Evolutionary conservation across 306 rosid species (phyloP), one percentile per base, ranked within the genome.

Genomic region (Vicia sativa): DNA sequence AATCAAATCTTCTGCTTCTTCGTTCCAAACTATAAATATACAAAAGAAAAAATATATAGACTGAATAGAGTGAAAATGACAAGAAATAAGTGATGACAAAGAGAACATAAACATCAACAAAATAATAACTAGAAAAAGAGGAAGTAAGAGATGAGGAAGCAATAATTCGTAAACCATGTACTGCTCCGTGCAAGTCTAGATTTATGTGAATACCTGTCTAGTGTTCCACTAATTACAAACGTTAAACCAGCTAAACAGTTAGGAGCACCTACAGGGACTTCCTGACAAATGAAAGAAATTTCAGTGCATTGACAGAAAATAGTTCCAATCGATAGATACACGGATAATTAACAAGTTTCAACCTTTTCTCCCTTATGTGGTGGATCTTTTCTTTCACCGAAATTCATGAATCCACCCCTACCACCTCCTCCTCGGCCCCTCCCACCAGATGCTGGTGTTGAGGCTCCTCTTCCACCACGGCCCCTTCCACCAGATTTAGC

Each of bases 301-400:
- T 76, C 65, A 72, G 42, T 5, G 28, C 67, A 75, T 48, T 72
- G 53, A 48, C 57, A 64, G 63, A 11, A 29, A 66, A 56, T 9
- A 26, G 19, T 8, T 63, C 58, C 71, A 71, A 49, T 26, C 7
- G 7, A 64, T 21, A 31, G 63, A 76, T 72, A 67, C 53, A 70
- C 53, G 62, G 49, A 49, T 23, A 38, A 38, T 53, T 48, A 37
- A 75, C 21, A 67, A 65, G 18, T 62, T 35, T 44, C 78, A 74
- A 93, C 98, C 97, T 93, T 93, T 82, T 93, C 91, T 67, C 98
- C 98, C 76, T 88, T 90, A 81, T 90, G 89, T 29, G 97, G 98
- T 62, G 97, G 98, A 79, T 90, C 98, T 80, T 88, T 90, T 76
- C 97, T 86, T 80, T 93, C 98, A 14, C 97, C 96, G 64, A 86